Evolutionary conservation across 768 basidiomycete species (phyloP), one percentile per base, ranked within the genome.

Genomic region (Leucocoprinus leucothites): DNA sequence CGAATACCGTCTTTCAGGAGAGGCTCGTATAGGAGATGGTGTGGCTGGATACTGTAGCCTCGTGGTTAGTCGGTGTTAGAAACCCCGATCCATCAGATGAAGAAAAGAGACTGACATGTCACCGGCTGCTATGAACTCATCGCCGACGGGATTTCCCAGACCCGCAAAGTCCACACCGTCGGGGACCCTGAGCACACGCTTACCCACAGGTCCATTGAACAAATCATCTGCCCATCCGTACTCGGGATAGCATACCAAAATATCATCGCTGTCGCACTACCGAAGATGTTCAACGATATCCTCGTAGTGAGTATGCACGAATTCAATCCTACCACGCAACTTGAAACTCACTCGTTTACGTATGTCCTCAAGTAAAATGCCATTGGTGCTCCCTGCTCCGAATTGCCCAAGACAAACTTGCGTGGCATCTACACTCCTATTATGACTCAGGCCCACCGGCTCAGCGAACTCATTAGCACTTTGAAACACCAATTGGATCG

Each of bases 1-100:
- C 67, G 60, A 42, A 71, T 66, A 5, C 70, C 66, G 40, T 64
- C 64, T 1, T 54, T 18, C 14, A 69, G 62, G 24, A 71, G 57
- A 1, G 65, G 67, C 22, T 45, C 53, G 43, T 66, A 67, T 2
- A 69, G 52, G 2, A 61, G 55, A 47, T 69, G 56, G 45, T 60
- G 58, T 11, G 52, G 63, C 31, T 61, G 61, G 3, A 63, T 25
- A 44, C 65, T 60, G 31, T 31, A 11, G 5, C 31, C 31, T 31
- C 31, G 11, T 31, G 31, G 31, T 31, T 31, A 31, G 31, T 31
- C 11, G 31, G 31, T 31, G 5, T 31, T 11, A 5, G 11, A 31
- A 31, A 31, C 6, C 6, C 31, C 11, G 31, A 5, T 31, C 6
- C 31, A 31, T 31, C 31, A 3, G 14, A 18, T 21, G 2, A 28